Conservation (phyloP, 139 green algal species). For the Asterochloris erici region DNA sequence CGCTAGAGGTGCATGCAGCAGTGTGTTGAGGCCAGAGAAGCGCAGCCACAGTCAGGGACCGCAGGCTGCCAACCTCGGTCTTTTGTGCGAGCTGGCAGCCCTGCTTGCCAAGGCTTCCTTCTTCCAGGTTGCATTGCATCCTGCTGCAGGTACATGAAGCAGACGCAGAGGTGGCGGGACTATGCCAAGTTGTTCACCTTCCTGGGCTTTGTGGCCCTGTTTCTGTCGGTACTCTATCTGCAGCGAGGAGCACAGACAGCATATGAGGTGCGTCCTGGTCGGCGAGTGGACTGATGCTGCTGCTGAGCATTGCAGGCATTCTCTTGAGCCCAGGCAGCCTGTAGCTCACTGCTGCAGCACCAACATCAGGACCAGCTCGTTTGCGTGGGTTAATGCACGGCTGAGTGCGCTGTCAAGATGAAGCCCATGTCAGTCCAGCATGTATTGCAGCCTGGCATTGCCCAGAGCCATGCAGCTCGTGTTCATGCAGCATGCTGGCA, state of each 20-base stretch:
- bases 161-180: constrained; percentile 55
- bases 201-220: constrained; percentile 61
- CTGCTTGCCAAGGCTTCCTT: neutral
- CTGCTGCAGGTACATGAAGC: constrained; percentile 29
- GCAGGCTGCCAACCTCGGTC: too few relatives aligned
- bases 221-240: constrained; percentile 63
- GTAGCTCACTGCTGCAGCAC: neutral
- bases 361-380: too few relatives aligned
- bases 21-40: too few relatives aligned
- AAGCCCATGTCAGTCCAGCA: too few relatives aligned
- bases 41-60: too few relatives aligned
- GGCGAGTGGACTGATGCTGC: neutral
- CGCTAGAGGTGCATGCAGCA: too few relatives aligned
- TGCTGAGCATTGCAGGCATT: neutral
- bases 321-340: neutral
- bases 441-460: too few relatives aligned
- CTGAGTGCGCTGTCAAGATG: too few relatives aligned
- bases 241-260: constrained; percentile 54
- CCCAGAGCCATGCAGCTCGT: neutral
- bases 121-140: neutral
- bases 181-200: constrained; percentile 70
- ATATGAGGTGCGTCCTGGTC: constrained; percentile 38
- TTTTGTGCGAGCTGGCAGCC: neutral
- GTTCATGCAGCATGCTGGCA: neutral
- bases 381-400: too few relatives aligned